Evolutionary conservation across 2,329 filamentous ascomycete species (phyloP), one percentile per base, ranked within the genome.

Genomic region (Penicillium sp.): DNA sequence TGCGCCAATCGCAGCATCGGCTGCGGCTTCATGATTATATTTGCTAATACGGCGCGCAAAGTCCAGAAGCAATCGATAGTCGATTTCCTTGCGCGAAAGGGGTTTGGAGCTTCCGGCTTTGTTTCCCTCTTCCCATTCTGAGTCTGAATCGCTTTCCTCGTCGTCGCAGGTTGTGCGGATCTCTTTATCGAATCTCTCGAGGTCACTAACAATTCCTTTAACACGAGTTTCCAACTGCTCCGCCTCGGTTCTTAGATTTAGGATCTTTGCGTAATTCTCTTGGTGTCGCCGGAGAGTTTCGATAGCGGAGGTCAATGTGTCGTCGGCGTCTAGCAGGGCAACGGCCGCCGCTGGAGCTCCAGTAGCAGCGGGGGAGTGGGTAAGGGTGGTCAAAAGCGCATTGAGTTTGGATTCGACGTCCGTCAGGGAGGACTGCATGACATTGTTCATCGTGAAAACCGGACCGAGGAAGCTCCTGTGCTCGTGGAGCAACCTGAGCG

Each of bases 41-140:
- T 75, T 76, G 64, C 75, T 77, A 39, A 78, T 78, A 17, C 75
- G 65, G 4, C 75, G 69, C 3, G 76, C 75, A 45, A 78, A 78
- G 24, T 75, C 69, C 12, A 78, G 62, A 0, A 78, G 66, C 2
- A 76, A 58, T 29, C 67, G 67, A 54, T 78, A 78, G 33, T 78
- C 75, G 7, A 78, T 68, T 39, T 75, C 71, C 17, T 68, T 68
- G 12, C 55, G 60, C 2, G 57, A 21, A 10, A n/a, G 26, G 23
- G 33, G 40, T 12, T 39, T 52, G 13, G 50, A 51, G 24, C 37
- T 46, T 4, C 47, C 39, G 10, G 42, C 36, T 7, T 56, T 55
- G 21, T 58, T 57, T 23, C 58, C 56, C 17, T 66, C 62, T 12
- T 59, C 60, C 3, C 56, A 62, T n/a, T 66, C 62, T 20, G 59